Base-by-base conservation (phyloP, 2,329 filamentous ascomycete species). In the Trichoderma sp. region DNA sequence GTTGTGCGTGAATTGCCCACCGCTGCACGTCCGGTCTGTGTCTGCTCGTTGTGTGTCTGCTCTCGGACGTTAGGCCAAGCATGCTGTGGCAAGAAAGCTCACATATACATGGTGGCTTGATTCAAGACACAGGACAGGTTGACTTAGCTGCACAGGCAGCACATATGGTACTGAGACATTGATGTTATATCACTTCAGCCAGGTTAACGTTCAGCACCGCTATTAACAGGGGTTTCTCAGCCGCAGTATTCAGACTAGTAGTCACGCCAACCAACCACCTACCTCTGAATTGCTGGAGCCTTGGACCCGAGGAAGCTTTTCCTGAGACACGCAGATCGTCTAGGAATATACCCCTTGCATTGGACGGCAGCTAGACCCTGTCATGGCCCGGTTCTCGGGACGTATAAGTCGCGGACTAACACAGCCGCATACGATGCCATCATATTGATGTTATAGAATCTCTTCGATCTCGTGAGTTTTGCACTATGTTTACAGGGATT, bases 191-290 rank as follows among this genome's bases (percentile, higher is more conserved):
- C 30, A 21, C 28, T 12, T 19, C 26, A 30, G 44, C n/a, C n/a
- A 7, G 19, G 26, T 26, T 5, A 51, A 30, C 28, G 7, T 30
- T 7, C 3, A 10, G 30, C 14, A 26, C 14, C n/a, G 28, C 51
- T 39, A n/a, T 21, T 39, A n/a, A 39, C 51, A 54, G 51, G 51
- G 51, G 39, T 54, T n/a, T 10, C 21, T 54, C 30, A 54, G 51
- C 51, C 30, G 51, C 28, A 30, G 48, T 30, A 26, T 30, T 30
- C 10, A 51, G 48, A 30, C 17, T 12, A 10, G 9, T 28, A 5
- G 30, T 7, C 48, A 34, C 26, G 28, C n/a, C 51, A 39, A 30
- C 51, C 28, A 45, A 12, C n/a, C 6, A 14, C 17, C 14, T 45
- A 4, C 14, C 14, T 5, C 12, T 1, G 12, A 5, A 39, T 14